phyloP scores from a whole-genome alignment of 1,139 yeast species.

The Scheffersomyces parashehatae region DNA sequence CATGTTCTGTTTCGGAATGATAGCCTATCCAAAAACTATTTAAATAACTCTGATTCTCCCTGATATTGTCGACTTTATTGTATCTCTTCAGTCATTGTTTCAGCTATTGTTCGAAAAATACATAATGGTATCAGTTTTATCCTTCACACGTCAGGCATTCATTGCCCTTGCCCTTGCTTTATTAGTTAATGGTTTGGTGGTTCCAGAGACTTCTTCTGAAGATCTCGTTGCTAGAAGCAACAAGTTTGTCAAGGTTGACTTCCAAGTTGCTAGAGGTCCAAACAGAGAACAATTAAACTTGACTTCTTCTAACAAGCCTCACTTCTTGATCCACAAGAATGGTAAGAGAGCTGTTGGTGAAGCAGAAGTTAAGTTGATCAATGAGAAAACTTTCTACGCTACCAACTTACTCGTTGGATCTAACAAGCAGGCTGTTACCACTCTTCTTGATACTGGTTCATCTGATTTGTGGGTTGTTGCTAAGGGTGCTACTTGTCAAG shows the following conservation, averaged over 20 bases:
- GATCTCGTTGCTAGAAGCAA: conserved; percentile 5
- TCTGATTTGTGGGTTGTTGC: conserved; percentile 20
- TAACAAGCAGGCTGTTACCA: conserved; percentile 9
- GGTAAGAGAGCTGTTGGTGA: not conserved
- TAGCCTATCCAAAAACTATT: no score
- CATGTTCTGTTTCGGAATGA: no score
- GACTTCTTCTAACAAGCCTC: not conserved
- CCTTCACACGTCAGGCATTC: conserved; percentile 7
- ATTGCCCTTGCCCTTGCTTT: conserved; percentile 6
- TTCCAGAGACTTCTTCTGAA: conserved; percentile 3
- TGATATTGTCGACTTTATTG: no score
- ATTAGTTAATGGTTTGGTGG: conserved; percentile 6
- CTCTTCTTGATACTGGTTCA: conserved; percentile 21
- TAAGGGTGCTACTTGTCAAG: not conserved
- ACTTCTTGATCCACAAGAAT: not conserved
- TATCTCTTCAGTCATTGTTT: no score
- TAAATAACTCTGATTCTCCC: no score
- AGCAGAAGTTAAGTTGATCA: conserved; percentile 3
- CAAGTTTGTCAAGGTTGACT: conserved; percentile 14
- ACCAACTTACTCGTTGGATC: conserved; percentile 11
- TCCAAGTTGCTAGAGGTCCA: conserved; percentile 5
- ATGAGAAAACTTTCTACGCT: conserved; percentile 6
- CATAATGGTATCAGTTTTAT: conserved; percentile 7
- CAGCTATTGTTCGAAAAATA: not conserved
- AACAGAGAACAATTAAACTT: not conserved